Evolutionary conservation across 2,329 filamentous ascomycete species (phyloP).

Genomic region (Stromatinia cepivora): DNA sequence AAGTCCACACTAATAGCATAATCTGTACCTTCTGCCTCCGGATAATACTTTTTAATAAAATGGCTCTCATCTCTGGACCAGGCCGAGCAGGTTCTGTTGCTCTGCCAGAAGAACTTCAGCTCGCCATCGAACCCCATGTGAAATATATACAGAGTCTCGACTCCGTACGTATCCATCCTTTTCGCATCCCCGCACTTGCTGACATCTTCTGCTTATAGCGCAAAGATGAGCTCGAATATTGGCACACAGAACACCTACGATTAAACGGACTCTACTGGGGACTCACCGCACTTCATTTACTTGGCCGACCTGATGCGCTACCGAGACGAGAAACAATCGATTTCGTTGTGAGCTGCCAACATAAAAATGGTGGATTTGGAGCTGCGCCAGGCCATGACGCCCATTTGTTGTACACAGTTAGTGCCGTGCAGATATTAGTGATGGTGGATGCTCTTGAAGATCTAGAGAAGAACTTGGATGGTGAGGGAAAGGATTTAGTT

Average conservation of each 20-base stretch:
- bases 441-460: constrained; percentile 82
- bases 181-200: constrained; percentile 28
- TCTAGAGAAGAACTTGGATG: constrained; percentile 62
- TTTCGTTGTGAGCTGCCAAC: constrained; percentile 94
- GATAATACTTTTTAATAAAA: constrained; percentile 23
- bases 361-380: constrained; percentile 86
- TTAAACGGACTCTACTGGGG: constrained; percentile 98
- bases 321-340: constrained; percentile 79
- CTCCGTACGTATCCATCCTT: constrained; percentile 57
- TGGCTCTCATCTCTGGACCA: constrained; percentile 41
- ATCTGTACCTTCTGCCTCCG: neutral
- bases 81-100: constrained; percentile 32
- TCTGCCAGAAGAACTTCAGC: constrained; percentile 40
- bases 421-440: constrained; percentile 88
- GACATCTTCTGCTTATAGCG: constrained; percentile 53
- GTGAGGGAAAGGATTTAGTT: constrained; percentile 65
- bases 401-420: constrained; percentile 95
- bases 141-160: constrained; percentile 92
- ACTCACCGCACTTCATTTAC: constrained; percentile 80
- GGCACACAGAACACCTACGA: constrained; percentile 94
- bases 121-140: constrained; percentile 62
- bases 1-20: neutral
- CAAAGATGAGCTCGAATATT: constrained; percentile 95
- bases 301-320: constrained; percentile 77
- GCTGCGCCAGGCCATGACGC: constrained; percentile 93